Percentiles rank a stretch among this genome's conserved stretches.
These are phyloP conservation scores for Leccinum rimulosum DNA, from an alignment of 768 basidiomycete species.

Conservation along the genomic window DNA sequence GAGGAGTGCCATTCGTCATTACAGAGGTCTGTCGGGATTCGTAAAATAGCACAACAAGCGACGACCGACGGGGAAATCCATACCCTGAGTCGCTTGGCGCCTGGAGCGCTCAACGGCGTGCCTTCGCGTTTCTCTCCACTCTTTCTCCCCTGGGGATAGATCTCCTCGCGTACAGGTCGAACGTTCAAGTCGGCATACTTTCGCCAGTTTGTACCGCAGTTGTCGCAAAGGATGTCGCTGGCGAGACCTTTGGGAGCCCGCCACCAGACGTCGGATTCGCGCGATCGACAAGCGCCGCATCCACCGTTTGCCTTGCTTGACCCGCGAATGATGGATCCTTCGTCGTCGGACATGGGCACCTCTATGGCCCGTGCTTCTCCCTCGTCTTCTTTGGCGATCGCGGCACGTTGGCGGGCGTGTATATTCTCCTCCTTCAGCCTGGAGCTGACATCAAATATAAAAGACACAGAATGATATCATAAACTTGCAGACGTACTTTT, in stretches of 20 bases:
- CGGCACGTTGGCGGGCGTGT: conserved; percentile 41
- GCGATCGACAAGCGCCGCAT: conserved; percentile 84
- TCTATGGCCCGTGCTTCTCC: conserved; percentile 31
- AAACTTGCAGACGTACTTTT: conserved; percentile 51
- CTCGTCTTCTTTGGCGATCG: conserved; percentile 26
- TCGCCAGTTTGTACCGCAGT: conserved; percentile 84
- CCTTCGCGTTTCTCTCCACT: conserved; percentile 59
- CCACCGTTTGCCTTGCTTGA: conserved; percentile 51
- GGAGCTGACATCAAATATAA: conserved; percentile 38
- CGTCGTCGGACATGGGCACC: conserved; percentile 54
- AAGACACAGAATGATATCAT: conserved; percentile 4
- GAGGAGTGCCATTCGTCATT: conserved; percentile 54
- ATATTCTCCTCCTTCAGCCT: conserved; percentile 70
- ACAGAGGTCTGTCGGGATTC: conserved; percentile 29
- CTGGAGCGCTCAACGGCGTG: conserved; percentile 47
- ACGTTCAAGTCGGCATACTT: conserved; percentile 91
- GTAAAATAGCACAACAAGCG: neutral
- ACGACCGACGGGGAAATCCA: neutral
- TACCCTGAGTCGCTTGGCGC: conserved; percentile 67
- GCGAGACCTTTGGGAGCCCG: conserved; percentile 86
- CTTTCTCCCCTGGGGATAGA: conserved; percentile 43
- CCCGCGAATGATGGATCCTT: conserved; percentile 67
- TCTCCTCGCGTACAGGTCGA: conserved; percentile 67
- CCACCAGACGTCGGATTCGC: conserved; percentile 84
- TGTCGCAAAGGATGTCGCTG: conserved; percentile 77